These are phyloP conservation scores for Penicillium longicatenatum DNA, from an alignment of 495 filamentous ascomycete species.

Conservation along the genomic window DNA sequence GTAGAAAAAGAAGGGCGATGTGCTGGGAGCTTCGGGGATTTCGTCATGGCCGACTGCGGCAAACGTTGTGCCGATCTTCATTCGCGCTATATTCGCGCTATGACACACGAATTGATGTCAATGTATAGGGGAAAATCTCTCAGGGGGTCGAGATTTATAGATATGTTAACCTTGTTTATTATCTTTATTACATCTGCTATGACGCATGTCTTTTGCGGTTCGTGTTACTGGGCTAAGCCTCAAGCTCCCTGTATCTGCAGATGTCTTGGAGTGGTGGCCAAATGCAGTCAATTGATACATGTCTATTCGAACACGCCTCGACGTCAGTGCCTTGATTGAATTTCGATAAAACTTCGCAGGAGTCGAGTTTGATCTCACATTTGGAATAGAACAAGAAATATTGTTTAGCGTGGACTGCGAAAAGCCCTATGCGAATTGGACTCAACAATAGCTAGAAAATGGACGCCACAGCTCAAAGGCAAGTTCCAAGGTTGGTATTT, in stretches of 20 bases:
- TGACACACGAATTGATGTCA: neutral
- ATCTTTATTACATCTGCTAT: neutral
- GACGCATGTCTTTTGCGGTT: neutral
- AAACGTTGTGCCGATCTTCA: slow-evolving; percentile 12
- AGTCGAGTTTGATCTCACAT: neutral
- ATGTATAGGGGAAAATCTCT: neutral
- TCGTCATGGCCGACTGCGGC: slow-evolving; percentile 11
- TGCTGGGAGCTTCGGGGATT: slow-evolving; percentile 13
- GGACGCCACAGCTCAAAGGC: no score
- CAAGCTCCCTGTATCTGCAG: neutral
- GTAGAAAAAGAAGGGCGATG: neutral
- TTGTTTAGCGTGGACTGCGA: no score
- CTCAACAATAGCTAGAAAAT: no score
- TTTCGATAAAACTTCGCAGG: neutral
- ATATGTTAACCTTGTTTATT: neutral
- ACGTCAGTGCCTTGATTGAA: no score
- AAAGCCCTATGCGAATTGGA: no score
- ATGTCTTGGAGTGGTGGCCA: neutral
- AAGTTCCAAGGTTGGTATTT: no score
- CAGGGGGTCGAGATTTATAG: neutral
- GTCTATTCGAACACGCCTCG: no score
- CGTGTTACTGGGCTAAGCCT: neutral
- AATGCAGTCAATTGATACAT: neutral
- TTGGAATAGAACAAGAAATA: no score
- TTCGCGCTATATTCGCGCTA: slow-evolving; percentile 9